These are phyloP conservation scores for Marasmius sp. DNA, from an alignment of 1,284 basidiomycete genomes.

Conservation along the genomic window DNA sequence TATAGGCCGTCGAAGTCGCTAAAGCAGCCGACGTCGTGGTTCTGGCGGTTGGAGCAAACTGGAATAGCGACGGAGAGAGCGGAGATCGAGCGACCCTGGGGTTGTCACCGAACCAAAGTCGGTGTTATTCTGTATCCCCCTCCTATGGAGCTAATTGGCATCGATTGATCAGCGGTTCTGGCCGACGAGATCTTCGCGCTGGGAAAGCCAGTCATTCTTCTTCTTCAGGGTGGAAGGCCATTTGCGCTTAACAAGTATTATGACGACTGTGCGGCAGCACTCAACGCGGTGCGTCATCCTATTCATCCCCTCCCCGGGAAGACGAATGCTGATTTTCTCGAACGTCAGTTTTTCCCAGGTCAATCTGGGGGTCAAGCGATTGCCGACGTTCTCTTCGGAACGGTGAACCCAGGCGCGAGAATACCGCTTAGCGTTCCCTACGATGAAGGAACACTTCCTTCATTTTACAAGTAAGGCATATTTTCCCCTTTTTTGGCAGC, in stretches of 20 bases:
- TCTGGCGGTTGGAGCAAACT: conserved; percentile 28
- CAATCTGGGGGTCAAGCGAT: conserved; percentile 30
- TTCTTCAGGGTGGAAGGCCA: conserved; percentile 27
- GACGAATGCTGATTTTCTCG: neutral
- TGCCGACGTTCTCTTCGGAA: conserved; percentile 26
- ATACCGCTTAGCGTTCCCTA: conserved; percentile 27
- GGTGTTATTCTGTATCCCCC: neutral
- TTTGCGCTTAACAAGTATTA: conserved; percentile 28
- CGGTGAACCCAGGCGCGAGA: conserved; percentile 27
- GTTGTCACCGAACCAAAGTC: conserved; percentile 29
- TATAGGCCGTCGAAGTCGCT: conserved; percentile 24
- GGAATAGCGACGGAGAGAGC: conserved; percentile 30
- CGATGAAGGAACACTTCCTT: conserved; percentile 22
- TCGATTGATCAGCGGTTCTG: conserved; percentile 19
- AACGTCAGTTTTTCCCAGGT: conserved; percentile 26
- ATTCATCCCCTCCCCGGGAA: neutral
- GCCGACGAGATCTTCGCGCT: conserved; percentile 26
- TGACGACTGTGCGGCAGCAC: conserved; percentile 21
- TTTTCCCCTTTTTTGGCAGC: neutral
- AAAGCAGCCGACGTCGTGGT: conserved; percentile 26
- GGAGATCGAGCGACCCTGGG: conserved; percentile 27
- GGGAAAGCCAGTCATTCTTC: conserved; percentile 26
- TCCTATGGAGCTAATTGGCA: neutral
- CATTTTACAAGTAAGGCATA: conserved; percentile 25
- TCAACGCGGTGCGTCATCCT: conserved; percentile 21